Evolutionary conservation across 441 rosid species (phyloP).

Genomic region (Pelargonium fulgidum): DNA sequence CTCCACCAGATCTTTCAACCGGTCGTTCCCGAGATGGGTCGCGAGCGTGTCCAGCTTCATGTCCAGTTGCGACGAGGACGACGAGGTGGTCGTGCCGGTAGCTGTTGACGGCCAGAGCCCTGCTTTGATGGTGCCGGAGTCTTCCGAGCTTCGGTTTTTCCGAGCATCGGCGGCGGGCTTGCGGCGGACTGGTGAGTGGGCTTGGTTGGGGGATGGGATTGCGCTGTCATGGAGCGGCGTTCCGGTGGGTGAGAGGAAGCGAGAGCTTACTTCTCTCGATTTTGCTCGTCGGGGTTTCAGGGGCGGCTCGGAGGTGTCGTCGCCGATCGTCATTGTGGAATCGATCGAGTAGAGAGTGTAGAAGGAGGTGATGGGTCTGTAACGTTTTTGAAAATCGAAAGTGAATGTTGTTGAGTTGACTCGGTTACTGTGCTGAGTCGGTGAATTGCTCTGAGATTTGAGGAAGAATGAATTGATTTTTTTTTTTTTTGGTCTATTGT

Average conservation of each 20-base stretch:
- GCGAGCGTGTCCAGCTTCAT: not conserved
- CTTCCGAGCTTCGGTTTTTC: not conserved
- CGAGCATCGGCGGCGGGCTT: not conserved
- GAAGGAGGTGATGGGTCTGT: too few relatives aligned
- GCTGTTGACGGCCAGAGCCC: not conserved
- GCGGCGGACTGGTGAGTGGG: not conserved
- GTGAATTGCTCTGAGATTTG: not conserved
- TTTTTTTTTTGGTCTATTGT: not conserved
- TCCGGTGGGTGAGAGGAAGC: not conserved
- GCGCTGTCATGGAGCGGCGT: not conserved
- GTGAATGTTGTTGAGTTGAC: not conserved
- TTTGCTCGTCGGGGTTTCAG: not conserved
- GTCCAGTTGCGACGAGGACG: not conserved
- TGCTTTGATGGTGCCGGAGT: not conserved
- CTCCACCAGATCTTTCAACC: not conserved
- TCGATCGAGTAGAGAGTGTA: not conserved
- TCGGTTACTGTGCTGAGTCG: not conserved
- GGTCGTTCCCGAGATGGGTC: not conserved
- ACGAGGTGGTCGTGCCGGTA: not conserved
- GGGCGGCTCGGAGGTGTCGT: not conserved
- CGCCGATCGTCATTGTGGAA: not conserved
- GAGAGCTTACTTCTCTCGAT: not conserved
- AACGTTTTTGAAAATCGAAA: too few relatives aligned
- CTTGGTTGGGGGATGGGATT: not conserved
- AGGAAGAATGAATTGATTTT: not conserved